A percentile compares a stretch with the other conserved stretches of the same genome.
Evolutionary conservation across 139 green algal genomes (phyloP).

Genomic region (Deuterostichococcus epilithicus): DNA sequence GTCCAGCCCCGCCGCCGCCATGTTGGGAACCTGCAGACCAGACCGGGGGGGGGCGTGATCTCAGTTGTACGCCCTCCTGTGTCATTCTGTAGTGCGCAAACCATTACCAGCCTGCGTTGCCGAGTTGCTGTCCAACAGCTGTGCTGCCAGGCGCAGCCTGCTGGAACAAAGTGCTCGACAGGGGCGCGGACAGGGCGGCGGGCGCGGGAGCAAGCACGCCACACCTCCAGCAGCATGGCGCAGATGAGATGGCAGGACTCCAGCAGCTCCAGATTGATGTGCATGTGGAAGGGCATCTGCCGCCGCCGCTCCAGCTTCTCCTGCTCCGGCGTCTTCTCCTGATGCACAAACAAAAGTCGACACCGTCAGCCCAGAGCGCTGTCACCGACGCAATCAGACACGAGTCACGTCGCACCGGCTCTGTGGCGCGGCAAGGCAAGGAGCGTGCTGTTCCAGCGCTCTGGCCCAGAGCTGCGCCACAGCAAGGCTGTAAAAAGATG

Average conservation of each 20-base stretch:
- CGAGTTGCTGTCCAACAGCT: background rate
- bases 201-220: background rate
- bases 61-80: background rate
- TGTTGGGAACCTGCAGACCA: slow-evolving; percentile 56
- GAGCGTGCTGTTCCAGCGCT: too few species aligned
- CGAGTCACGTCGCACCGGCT: too few species aligned
- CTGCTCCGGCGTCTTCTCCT: slow-evolving; percentile 87
- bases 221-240: slow-evolving; percentile 91
- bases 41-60: background rate
- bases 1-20: slow-evolving; percentile 68
- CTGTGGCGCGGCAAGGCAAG: too few species aligned
- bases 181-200: too few species aligned
- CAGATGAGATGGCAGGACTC: slow-evolving; percentile 89
- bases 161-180: too few species aligned
- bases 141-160: too few species aligned
- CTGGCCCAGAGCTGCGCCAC: too few species aligned
- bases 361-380: background rate
- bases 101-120: too few species aligned
- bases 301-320: slow-evolving; percentile 93
- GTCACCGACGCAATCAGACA: too few species aligned
- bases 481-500: too few species aligned
- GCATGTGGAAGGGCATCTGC: slow-evolving; percentile 99
- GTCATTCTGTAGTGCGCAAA: background rate
- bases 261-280: slow-evolving; percentile 98
- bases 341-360: slow-evolving; percentile 8